These are phyloP conservation scores for Kwoniella bestiolae DNA, from an alignment of 768 basidiomycete genomes.

Conservation along the genomic window DNA sequence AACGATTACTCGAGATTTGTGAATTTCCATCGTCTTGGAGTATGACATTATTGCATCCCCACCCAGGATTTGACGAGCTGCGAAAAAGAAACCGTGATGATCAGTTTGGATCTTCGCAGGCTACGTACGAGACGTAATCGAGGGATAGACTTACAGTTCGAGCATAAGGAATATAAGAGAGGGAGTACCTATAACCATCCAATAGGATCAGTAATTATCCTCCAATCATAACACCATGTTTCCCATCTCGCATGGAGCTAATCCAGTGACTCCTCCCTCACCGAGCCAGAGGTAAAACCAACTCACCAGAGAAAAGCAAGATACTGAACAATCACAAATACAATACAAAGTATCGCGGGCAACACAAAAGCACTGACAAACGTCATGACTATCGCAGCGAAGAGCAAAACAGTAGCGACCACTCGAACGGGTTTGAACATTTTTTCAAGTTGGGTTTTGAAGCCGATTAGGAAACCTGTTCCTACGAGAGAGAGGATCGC, in stretches of 20 bases:
- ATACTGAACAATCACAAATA: constrained; percentile 86
- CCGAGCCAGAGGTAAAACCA: neutral
- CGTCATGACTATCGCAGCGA: constrained; percentile 78
- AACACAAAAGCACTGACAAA: constrained; percentile 82
- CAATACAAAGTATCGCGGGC: constrained; percentile 52
- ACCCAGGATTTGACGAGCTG: constrained; percentile 49
- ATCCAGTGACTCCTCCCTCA: neutral
- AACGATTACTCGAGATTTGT: neutral
- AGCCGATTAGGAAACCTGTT: constrained; percentile 60
- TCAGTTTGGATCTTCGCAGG: too few species aligned
- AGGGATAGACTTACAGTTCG: constrained; percentile 57
- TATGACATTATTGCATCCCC: constrained; percentile 24
- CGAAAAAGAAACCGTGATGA: neutral
- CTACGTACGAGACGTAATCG: neutral
- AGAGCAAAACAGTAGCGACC: constrained; percentile 75
- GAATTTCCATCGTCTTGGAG: too few species aligned
- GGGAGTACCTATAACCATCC: constrained; percentile 45
- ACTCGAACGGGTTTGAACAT: constrained; percentile 95
- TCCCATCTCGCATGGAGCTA: too few species aligned
- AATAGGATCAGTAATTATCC: constrained; percentile 45
- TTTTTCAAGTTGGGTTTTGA: constrained; percentile 73
- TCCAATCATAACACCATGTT: too few species aligned
- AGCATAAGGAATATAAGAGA: constrained; percentile 85
- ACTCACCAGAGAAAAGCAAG: constrained; percentile 87
- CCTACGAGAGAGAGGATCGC: constrained; percentile 80